Evolutionary conservation across 1,284 basidiomycete genomes (phyloP).

Genomic region (Sanghuangporus sanghuang): DNA sequence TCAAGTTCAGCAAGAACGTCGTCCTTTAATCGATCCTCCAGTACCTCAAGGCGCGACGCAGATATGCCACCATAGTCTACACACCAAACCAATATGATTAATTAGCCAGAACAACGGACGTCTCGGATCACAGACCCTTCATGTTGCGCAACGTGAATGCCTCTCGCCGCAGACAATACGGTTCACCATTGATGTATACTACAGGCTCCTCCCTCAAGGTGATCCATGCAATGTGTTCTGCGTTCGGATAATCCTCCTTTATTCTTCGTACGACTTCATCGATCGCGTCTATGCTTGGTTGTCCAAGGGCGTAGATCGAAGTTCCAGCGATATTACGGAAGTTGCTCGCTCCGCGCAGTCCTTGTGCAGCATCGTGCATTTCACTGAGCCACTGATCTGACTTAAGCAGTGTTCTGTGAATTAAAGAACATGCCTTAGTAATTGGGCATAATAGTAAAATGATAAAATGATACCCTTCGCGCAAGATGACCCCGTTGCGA

Average conservation of each 20-base stretch:
- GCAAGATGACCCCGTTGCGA: constrained; percentile 88
- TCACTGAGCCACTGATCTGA: constrained; percentile 87
- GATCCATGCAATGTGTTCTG: constrained; percentile 81
- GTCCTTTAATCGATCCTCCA: constrained; percentile 88
- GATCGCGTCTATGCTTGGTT: constrained; percentile 90
- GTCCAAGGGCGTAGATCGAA: constrained; percentile 89
- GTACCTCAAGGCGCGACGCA: constrained; percentile 75
- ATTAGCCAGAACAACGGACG: neutral
- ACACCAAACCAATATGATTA: neutral
- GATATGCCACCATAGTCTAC: constrained; percentile 92
- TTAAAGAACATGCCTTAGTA: neutral
- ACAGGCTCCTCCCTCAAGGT: constrained; percentile 93
- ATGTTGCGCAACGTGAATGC: constrained; percentile 81
- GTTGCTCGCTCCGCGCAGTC: constrained; percentile 89
- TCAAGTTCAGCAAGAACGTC: constrained; percentile 85
- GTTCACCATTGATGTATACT: constrained; percentile 88
- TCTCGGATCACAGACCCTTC: constrained; percentile 50
- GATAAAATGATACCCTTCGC: constrained; percentile 57
- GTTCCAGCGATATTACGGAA: constrained; percentile 84
- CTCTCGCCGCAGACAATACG: constrained; percentile 75
- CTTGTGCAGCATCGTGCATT: constrained; percentile 54
- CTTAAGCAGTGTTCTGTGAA: constrained; percentile 74
- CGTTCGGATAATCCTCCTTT: constrained; percentile 53
- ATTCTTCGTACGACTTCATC: constrained; percentile 77
- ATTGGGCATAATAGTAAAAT: neutral